phyloP scores from a whole-genome alignment of 2,329 filamentous ascomycete species.

The Ascocoryne sarcoides region DNA sequence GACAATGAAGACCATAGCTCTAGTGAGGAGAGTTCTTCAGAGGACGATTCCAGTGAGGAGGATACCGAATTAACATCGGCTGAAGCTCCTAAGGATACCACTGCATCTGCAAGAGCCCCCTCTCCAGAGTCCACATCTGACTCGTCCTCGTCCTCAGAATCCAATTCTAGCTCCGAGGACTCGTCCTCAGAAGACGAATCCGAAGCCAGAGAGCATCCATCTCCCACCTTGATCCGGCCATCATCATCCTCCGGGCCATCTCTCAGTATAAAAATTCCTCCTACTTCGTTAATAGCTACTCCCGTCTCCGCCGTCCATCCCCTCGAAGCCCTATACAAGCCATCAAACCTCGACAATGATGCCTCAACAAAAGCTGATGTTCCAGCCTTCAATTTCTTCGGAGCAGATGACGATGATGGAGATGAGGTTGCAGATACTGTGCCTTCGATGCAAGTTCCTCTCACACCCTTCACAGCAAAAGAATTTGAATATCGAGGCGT shows the following conservation, averaged over 20 bases:
- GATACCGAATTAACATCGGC: not conserved
- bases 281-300: slow-evolving; percentile 35
- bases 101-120: too few species aligned
- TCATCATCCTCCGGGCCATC: slow-evolving; percentile 41
- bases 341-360: slow-evolving; percentile 39
- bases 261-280: slow-evolving; percentile 42
- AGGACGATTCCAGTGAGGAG: slow-evolving; percentile 7
- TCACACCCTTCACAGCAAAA: slow-evolving; percentile 74
- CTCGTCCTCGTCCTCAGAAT: slow-evolving; percentile 9
- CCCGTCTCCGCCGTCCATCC: slow-evolving; percentile 57
- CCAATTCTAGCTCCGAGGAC: slow-evolving; percentile 1
- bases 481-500: slow-evolving; percentile 67
- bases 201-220: slow-evolving; percentile 11
- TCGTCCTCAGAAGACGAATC: slow-evolving; percentile 9
- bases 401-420: slow-evolving; percentile 38
- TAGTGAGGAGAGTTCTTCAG: not conserved
- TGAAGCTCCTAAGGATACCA: not conserved
- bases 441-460: slow-evolving; percentile 45
- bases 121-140: slow-evolving; percentile 8
- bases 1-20: not conserved
- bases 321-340: slow-evolving; percentile 87
- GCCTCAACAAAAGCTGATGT: slow-evolving; percentile 36
- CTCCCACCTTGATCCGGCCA: slow-evolving; percentile 14
- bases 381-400: slow-evolving; percentile 73
- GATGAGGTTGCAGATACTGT: slow-evolving; percentile 28